These are phyloP conservation scores for Phytophthora pinifolia DNA, from an alignment of 352 stramenopile genomes.

Conservation along the genomic window DNA sequence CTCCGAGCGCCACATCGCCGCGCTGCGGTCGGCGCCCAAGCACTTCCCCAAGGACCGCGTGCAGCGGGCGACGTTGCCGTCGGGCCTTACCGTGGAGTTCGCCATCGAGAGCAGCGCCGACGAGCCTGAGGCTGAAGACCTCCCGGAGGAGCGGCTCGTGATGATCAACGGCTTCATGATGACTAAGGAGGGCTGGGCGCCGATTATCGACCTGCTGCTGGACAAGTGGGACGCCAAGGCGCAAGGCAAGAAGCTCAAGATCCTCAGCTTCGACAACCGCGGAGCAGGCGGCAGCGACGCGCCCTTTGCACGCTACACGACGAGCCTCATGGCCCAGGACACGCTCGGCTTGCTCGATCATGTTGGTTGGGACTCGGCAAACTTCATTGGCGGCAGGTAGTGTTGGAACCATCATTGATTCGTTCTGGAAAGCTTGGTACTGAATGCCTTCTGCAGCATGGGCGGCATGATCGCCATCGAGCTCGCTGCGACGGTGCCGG, in stretches of 20 bases:
- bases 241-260: slow-evolving; percentile 23
- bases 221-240: slow-evolving; percentile 28
- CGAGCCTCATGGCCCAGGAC: slow-evolving; percentile 51
- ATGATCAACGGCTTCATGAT: slow-evolving; percentile 47
- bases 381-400: slow-evolving; percentile 41
- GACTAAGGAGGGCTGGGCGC: slow-evolving; percentile 45
- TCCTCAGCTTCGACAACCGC: slow-evolving; percentile 56
- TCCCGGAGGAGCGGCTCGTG: slow-evolving; percentile 38
- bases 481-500: slow-evolving; percentile 26
- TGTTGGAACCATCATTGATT: not conserved
- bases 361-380: slow-evolving; percentile 39
- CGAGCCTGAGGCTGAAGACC: slow-evolving; percentile 16
- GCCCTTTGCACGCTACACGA: slow-evolving; percentile 43
- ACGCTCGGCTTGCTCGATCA: slow-evolving; percentile 40
- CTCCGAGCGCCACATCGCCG: slow-evolving; percentile 33
- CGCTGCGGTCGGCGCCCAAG: slow-evolving; percentile 32
- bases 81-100: slow-evolving; percentile 37
- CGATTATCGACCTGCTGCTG: slow-evolving; percentile 38
- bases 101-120: slow-evolving; percentile 18
- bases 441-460: slow-evolving; percentile 26
- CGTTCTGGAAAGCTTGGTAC: not conserved
- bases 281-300: slow-evolving; percentile 41
- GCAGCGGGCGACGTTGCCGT: slow-evolving; percentile 20
- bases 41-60: slow-evolving; percentile 33
- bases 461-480: slow-evolving; percentile 52